Evolutionary conservation across 164 flowering plant genomes (phyloP), one percentile per base, ranked within the genome.

Genomic region (Umbellularia californica): DNA sequence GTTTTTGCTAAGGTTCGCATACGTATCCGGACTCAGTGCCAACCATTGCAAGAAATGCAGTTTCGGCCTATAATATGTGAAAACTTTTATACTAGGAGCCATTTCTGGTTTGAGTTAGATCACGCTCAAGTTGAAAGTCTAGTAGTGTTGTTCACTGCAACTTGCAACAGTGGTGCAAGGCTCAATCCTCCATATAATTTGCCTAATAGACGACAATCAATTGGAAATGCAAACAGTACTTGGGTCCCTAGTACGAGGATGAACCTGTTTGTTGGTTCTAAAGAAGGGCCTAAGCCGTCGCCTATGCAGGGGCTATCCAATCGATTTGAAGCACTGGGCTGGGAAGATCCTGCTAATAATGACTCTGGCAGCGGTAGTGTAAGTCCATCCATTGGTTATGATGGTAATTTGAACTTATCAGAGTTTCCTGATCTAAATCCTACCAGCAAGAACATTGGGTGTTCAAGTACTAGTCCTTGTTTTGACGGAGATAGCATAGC

Each of bases 101-200:
- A 83, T 81, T 92, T 95, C 77, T 86, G 92, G 90, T 93, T 93
- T 81, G 97, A 95, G 86, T 84, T 95, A 17, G 99, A 95, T 79
- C 92, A 90, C 77, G 82, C 82, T 68, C 98, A 93, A 77, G 78
- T 91, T 10, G 82, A 76, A 67, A 84, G 81, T 74, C 80, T 95
- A 84, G 80, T 87, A 2, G 67, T 78, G 23, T 63, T 87, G 65
- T 81, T 91, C 14, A 78, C 88, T 24, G 78, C 90, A 65, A 64
- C 28, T 52, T 58, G 33, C 30, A 35, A 14, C 15, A 9, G 3
- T 67, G 76, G 35, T 28, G 68, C 51, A 23, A 68, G 74, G 78
- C 64, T 19, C 20, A 41, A 23, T 25, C 78, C 52, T 52, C 27
- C 64, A 47, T 50, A 77, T 41, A 7, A 2, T 55, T 47, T 75